Base-by-base conservation (phyloP, 192 early-diverging fungal genomes). In the Coemansia pectinata region DNA sequence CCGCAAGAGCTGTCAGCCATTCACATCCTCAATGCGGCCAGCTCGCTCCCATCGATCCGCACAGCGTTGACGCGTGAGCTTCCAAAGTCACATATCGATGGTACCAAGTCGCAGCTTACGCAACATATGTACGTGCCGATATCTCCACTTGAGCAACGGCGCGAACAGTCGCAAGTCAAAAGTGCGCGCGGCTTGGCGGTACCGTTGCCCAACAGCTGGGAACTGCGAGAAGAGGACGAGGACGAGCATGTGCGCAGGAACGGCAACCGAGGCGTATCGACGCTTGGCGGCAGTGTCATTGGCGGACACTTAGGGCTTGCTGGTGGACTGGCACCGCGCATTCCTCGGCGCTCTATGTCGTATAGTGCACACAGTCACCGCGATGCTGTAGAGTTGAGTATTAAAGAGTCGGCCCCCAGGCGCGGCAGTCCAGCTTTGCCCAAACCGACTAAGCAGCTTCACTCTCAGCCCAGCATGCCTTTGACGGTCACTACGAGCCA, bases 131-230 rank as follows among this genome's bases (percentile, higher is more conserved):
- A 71, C 36, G 80, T 83, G 50, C 80, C 80, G 1, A 77, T 83
- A 60, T 83, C 80, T 34, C 80, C 80, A 5, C 65, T 83, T 4
- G 80, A 83, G 53, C 80, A 83, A 59, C 80, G 72, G 48, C 80
- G 80, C 25, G 80, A 77, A 36, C 74, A 77, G 19, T 36, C 44
- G 11, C 70, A 63, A 7, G 52, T 62, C 15, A 70, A 63, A 60
- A n/a, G 27, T 12, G 34, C 21, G 10, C 27, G 62, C 52, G 21
- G 63, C 21, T 12, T 62, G 48, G 25, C 60, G 21, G 59, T 36
- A 10, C 59, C 59, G 19, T 7, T 39, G 59, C 6, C 50, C 23
- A 48, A 48, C 19, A 76, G 50, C 62, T 82, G 79, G 79, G 65
- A 71, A 9, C 10, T 82, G 65, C 74, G 71, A 15, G 79, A 82